These are phyloP conservation scores for Hortiboletus flavorubellus DNA, from an alignment of 768 basidiomycete genomes.

Conservation along the genomic window DNA sequence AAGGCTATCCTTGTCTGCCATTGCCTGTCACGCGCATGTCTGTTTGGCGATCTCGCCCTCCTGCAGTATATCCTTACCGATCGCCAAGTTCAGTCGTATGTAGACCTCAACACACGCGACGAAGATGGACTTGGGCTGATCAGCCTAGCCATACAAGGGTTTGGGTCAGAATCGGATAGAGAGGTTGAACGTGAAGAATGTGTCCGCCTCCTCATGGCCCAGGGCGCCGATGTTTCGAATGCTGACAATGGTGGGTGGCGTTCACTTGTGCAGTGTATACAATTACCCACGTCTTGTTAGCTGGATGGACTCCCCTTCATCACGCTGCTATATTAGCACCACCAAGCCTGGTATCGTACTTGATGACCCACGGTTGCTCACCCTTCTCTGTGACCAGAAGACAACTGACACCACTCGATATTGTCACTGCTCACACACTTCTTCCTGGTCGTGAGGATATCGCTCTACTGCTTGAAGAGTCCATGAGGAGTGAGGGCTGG, in stretches of 20 bases:
- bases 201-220: constrained; percentile 72
- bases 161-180: constrained; percentile 75
- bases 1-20: constrained; percentile 70
- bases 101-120: constrained; percentile 71
- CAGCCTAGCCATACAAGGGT: constrained; percentile 75
- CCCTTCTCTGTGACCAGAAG: constrained; percentile 73
- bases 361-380: constrained; percentile 91
- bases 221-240: constrained; percentile 63
- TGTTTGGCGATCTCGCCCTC: constrained; percentile 72
- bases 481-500: constrained; percentile 86
- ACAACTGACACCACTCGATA: constrained; percentile 83
- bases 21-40: constrained; percentile 69
- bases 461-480: constrained; percentile 81
- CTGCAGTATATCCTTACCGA: constrained; percentile 72
- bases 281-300: constrained; percentile 38
- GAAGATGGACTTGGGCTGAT: constrained; percentile 85
- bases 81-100: constrained; percentile 56
- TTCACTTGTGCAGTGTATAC: background rate
- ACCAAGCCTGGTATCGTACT: constrained; percentile 85
- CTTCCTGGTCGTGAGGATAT: constrained; percentile 84
- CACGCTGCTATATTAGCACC: constrained; percentile 87
- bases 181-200: constrained; percentile 91
- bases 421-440: constrained; percentile 79
- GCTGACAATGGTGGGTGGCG: constrained; percentile 58
- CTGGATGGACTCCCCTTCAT: constrained; percentile 94